Base-by-base conservation (phyloP, 1,284 basidiomycete genomes). In the Coniferiporia weirii region DNA sequence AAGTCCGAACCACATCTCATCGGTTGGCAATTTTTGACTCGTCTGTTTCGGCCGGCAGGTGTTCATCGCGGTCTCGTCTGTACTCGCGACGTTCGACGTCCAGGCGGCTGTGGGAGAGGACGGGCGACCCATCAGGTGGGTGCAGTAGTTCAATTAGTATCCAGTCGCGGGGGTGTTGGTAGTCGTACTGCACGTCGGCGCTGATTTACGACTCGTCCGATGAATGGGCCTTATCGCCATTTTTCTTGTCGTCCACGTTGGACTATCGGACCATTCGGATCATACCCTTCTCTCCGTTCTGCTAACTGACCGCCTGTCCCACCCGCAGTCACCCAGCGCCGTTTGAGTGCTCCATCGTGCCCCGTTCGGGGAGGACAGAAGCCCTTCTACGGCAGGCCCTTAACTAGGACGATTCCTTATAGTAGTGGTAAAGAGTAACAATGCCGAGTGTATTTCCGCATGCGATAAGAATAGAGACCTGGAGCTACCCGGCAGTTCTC, bases 71-170 rank as follows among this genome's bases (percentile, higher is more conserved):
- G 43, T 46, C 32, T 10, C 53, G 3, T 45, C 40, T 34, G 20
- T 55, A 9, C 53, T 55, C 3, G 40, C 53, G 10, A 9, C 53
- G 6, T 55, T 55, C 53, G 43, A 55, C 40, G 6, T 55, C 9
- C 13, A 52, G 4, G 32, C 36, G 13, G 49, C 40, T 27, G 20
- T 45, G 8, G 53, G 43, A 15, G 12, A 36, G 2, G 53, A 55
- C 20, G 53, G 53, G 9, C 45, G 17, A 4, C 40, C 53, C 10
- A 36, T 55, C 17, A 45, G 53, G 53, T 55, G 45, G 6, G 53
- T 43, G 20, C 10, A 22, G 9, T 32, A 22, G 5, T 12, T 43
- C 12, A 12, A n/a, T 43, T 43, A 3, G 40, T 43, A n/a, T 12
- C 10, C 27, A 27, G 27, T 27, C 27, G 27, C 27, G 27, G 27